Evolutionary conservation across 1,284 basidiomycete genomes (phyloP), one percentile per base, ranked within the genome.

Genomic region (Ganoderma boninense): DNA sequence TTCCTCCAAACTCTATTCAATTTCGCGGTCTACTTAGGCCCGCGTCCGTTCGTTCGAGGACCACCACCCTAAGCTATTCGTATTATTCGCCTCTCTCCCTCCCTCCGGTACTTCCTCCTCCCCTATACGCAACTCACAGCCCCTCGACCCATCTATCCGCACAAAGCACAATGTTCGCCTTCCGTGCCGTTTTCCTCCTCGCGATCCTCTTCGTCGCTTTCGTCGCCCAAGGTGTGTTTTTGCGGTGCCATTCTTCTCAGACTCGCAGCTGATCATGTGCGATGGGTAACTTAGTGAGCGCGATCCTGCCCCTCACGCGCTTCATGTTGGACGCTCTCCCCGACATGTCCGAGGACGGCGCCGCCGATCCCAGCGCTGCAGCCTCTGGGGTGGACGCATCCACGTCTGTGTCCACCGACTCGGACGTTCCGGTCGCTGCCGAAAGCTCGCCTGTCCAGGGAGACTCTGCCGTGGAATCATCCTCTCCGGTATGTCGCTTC

Each of bases 261-360:
- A 20, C 6, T 59, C 13, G n/a, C 16, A 0, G 43, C 35, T 52
- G 2, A 35, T 26, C 13, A 4, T 23, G 1, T 13, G n/a, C 8
- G 38, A 23, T 56, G 35, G 26, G 29, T 35, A 32, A 32, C 4
- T 4, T 32, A 74, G 73, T 69, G 23, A 69, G 69, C 42, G 73
- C 73, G 32, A 60, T 71, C 63, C 66, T 67, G 35, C 70, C 73
- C 20, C 64, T 71, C 54, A 70, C 66, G 8, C 70, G 73, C 40
- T 74, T 71, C 70, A 71, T 74, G 73, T 65, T 74, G 35, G 73
- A 74, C 63, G 69, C 59, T n/a, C 46, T 74, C 63, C 73, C 73
- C 26, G 73, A 71, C 7, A 67, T 60, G 8, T 56, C 68, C 10
- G 68, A 69, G 44, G 64, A 23, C 23, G 66, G n/a, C 29, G 18